These are phyloP conservation scores for Gigaspora rosea DNA, from an alignment of 192 early-diverging fungal species.

Conservation along the genomic window DNA sequence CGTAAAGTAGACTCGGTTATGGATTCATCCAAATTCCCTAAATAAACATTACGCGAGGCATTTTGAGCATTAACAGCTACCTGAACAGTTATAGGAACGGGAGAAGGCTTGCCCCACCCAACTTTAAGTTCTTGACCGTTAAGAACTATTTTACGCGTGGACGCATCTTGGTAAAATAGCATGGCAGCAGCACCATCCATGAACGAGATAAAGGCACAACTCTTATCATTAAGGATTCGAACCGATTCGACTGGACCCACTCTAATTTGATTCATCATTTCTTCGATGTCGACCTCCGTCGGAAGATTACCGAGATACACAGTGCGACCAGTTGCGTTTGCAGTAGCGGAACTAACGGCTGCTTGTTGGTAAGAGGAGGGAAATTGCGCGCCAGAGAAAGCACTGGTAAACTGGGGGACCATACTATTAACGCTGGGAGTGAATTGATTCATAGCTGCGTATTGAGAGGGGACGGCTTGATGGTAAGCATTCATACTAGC, in stretches of 20 bases:
- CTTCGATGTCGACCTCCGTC: slow-evolving; percentile 52
- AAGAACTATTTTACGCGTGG: slow-evolving; percentile 51
- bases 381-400: slow-evolving; percentile 26
- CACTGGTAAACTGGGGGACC: slow-evolving; percentile 29
- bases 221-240: slow-evolving; percentile 74
- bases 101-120: slow-evolving; percentile 74
- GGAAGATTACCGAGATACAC: slow-evolving; percentile 84
- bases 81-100: slow-evolving; percentile 53
- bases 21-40: slow-evolving; percentile 71
- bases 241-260: slow-evolving; percentile 70
- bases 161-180: slow-evolving; percentile 60
- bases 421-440: slow-evolving; percentile 33
- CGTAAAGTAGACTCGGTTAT: slow-evolving; percentile 56
- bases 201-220: slow-evolving; percentile 83
- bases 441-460: slow-evolving; percentile 34
- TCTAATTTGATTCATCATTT: slow-evolving; percentile 72
- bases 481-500: slow-evolving; percentile 37
- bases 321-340: slow-evolving; percentile 64
- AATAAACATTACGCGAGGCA: slow-evolving; percentile 81
- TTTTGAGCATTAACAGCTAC: slow-evolving; percentile 56
- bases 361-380: slow-evolving; percentile 39
- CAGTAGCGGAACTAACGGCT: slow-evolving; percentile 30
- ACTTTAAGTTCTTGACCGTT: slow-evolving; percentile 65
- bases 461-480: slow-evolving; percentile 31
- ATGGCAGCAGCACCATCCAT: slow-evolving; percentile 65